phyloP scores from a whole-genome alignment of 83 land plant species.

The Thuja plicata region DNA sequence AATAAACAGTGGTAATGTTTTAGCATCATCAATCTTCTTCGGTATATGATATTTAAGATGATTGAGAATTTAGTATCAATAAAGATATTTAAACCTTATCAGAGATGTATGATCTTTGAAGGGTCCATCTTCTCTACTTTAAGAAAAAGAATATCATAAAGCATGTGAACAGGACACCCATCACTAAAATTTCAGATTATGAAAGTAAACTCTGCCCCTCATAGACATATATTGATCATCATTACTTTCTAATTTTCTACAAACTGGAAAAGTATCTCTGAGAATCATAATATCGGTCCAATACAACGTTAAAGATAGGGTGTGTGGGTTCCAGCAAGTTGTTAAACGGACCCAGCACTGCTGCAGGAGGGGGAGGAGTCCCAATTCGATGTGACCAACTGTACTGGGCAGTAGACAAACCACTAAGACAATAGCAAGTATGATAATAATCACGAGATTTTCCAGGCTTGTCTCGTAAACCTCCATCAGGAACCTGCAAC shows the following conservation, averaged over 20 bases:
- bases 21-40: neutral
- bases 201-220: neutral
- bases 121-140: neutral
- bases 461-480: constrained; percentile 90
- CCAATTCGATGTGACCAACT: constrained; percentile 37
- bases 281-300: constrained; percentile 65
- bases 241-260: neutral
- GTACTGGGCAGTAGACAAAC: constrained; percentile 78
- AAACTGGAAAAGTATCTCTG: constrained; percentile 41
- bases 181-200: neutral
- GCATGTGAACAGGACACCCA: neutral
- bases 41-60: neutral
- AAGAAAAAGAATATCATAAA: neutral
- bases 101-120: neutral
- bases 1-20: neutral
- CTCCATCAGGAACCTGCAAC: constrained; percentile 73
- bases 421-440: constrained; percentile 95
- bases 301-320: constrained; percentile 79
- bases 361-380: constrained; percentile 58
- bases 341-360: constrained; percentile 75
- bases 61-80: neutral
- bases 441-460: constrained; percentile 83
- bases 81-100: neutral
- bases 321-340: constrained; percentile 83
- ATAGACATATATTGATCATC: neutral